These are phyloP conservation scores for Coemansia sp. DNA, from an alignment of 192 early-diverging fungal genomes.

Conservation along the genomic window DNA sequence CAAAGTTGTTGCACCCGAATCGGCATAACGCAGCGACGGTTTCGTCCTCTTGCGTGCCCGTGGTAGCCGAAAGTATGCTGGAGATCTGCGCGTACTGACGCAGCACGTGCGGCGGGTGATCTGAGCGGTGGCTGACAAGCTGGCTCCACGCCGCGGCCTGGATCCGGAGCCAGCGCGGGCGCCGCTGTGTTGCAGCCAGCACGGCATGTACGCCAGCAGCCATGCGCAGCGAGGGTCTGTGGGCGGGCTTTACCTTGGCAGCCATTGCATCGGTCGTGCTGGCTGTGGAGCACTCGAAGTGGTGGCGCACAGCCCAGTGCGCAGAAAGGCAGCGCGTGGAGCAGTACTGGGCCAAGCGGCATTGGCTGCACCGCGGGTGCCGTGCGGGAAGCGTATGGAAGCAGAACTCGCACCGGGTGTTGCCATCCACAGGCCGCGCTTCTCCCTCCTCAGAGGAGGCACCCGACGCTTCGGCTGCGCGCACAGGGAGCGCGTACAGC, in stretches of 20 bases:
- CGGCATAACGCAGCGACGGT: slow-evolving; percentile 15
- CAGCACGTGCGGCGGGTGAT: slow-evolving; percentile 34
- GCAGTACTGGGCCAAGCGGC: slow-evolving; percentile 36
- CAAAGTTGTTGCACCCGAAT: slow-evolving; percentile 48
- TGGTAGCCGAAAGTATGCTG: not conserved
- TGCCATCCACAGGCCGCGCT: too few relatives aligned
- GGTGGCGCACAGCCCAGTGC: slow-evolving; percentile 38
- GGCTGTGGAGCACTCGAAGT: slow-evolving; percentile 22
- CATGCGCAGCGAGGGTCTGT: slow-evolving; percentile 39
- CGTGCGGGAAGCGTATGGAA: slow-evolving; percentile 26
- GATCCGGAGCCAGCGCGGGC: slow-evolving; percentile 26
- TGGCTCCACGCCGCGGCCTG: slow-evolving; percentile 32
- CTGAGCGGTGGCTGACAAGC: slow-evolving; percentile 29
- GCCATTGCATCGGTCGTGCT: slow-evolving; percentile 3
- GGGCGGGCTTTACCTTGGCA: slow-evolving; percentile 24
- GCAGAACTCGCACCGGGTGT: slow-evolving; percentile 29
- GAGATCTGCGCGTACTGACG: slow-evolving; percentile 40
- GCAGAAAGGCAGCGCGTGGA: slow-evolving; percentile 16
- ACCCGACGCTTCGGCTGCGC: slow-evolving; percentile 11
- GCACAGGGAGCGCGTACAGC: slow-evolving; percentile 22
- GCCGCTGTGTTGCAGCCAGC: not conserved
- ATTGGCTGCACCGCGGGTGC: slow-evolving; percentile 44
- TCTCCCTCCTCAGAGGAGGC: too few relatives aligned
- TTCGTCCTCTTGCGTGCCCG: not conserved
- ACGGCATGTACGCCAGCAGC: slow-evolving; percentile 15